phyloP scores from a whole-genome alignment of 164 flowering plant genomes.

The Aristolochia fimbriata region DNA sequence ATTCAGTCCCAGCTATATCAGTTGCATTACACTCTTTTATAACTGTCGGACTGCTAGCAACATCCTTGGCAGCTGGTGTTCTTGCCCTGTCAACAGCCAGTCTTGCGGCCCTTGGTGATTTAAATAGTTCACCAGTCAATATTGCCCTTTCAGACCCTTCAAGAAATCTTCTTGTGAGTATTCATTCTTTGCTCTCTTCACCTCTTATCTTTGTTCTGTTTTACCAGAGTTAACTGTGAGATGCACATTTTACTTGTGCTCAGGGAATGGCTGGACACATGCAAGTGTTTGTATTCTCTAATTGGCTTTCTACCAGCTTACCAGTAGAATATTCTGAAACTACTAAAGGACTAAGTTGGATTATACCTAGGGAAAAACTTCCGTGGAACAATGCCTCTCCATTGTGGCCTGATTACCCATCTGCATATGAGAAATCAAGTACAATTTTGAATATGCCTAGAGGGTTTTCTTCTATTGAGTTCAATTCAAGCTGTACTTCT shows the following conservation, averaged over 20 bases:
- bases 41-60: conserved; percentile 47
- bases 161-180: conserved; percentile 41
- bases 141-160: conserved; percentile 30
- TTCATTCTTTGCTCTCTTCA: no score
- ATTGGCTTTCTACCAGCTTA: conserved; percentile 29
- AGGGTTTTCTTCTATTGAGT: no score
- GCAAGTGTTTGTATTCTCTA: conserved; percentile 46
- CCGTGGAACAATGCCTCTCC: conserved; percentile 38
- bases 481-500: no score
- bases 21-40: conserved; percentile 41
- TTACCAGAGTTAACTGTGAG: neutral
- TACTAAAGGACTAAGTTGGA: conserved; percentile 51
- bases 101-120: conserved; percentile 33
- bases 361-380: conserved; percentile 45
- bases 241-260: neutral
- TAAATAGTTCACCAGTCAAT: conserved; percentile 17
- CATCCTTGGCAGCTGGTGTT: conserved; percentile 44
- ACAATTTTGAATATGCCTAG: no score
- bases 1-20: conserved; percentile 37
- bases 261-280: conserved; percentile 58
- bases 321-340: conserved; percentile 51
- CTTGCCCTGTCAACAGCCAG: conserved; percentile 43
- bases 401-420: conserved; percentile 18
- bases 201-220: neutral
- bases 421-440: neutral